Evolutionary conservation across 148 eudicot genomes (phyloP).

Genomic region (Bassia scoparia): DNA sequence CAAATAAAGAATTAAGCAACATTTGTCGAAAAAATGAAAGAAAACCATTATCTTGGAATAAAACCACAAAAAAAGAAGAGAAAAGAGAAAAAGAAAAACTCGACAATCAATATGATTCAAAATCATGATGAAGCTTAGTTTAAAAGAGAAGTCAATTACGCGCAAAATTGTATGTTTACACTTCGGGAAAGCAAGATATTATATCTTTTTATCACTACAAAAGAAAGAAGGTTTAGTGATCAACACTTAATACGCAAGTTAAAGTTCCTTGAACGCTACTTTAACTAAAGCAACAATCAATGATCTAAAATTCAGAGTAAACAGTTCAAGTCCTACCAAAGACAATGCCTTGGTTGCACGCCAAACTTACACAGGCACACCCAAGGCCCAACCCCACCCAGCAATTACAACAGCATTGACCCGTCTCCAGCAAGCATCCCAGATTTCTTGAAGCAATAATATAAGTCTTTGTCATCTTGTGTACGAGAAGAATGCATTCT

Average conservation of each 20-base stretch:
- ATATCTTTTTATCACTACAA: background rate
- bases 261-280: background rate
- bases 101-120: background rate
- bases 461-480: background rate
- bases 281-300: background rate
- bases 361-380: background rate
- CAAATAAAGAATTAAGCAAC: background rate
- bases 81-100: background rate
- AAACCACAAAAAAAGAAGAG: too few relatives aligned
- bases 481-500: background rate
- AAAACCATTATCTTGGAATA: background rate
- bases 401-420: background rate
- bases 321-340: background rate
- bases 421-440: background rate
- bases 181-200: background rate
- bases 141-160: background rate
- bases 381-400: background rate
- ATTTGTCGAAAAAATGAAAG: background rate
- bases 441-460: background rate
- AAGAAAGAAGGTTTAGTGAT: background rate
- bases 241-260: background rate
- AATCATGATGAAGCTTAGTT: too few relatives aligned
- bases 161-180: background rate
- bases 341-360: background rate
- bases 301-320: background rate